A percentile compares a stretch with the other conserved stretches of the same genome.
phyloP scores from a whole-genome alignment of 768 basidiomycete species.

The Boletus rex-veris region DNA sequence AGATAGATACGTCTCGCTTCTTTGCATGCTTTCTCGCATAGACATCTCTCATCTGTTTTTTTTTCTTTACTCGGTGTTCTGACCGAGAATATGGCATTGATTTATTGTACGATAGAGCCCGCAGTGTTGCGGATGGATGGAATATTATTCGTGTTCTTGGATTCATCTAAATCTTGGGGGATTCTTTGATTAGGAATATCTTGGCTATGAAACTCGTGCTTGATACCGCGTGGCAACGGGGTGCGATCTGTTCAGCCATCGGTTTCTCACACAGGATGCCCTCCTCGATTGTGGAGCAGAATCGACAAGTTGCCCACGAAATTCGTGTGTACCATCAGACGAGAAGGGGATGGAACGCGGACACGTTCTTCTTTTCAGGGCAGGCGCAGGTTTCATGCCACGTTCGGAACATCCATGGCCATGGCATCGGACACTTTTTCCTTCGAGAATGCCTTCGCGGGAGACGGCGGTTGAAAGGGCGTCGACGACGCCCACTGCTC shows the following conservation, averaged over 20 bases:
- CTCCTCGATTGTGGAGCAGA: background rate
- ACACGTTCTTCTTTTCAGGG: background rate
- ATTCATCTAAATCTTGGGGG: background rate
- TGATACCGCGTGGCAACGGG: constrained; percentile 20
- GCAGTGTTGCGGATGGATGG: constrained; percentile 27
- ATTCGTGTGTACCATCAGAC: constrained; percentile 7
- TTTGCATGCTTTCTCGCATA: constrained; percentile 29
- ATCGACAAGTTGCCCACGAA: constrained; percentile 2
- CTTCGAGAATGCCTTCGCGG: constrained; percentile 14
- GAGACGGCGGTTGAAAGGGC: constrained; percentile 1
- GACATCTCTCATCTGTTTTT: constrained; percentile 19
- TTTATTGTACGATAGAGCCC: constrained; percentile 35
- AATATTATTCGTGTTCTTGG: constrained; percentile 32
- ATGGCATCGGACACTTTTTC: background rate
- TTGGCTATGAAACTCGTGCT: constrained; percentile 7
- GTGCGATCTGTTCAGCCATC: background rate
- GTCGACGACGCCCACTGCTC: background rate
- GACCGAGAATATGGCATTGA: constrained; percentile 33
- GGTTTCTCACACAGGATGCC: constrained; percentile 2
- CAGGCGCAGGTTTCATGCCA: background rate
- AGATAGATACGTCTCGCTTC: constrained; percentile 28
- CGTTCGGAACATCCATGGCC: background rate
- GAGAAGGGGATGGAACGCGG: constrained; percentile 1
- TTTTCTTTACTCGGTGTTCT: constrained; percentile 6
- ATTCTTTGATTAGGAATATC: background rate